Conservation (phyloP, 2,329 filamentous ascomycete genomes). For the Chaetothyriales sp. region DNA sequence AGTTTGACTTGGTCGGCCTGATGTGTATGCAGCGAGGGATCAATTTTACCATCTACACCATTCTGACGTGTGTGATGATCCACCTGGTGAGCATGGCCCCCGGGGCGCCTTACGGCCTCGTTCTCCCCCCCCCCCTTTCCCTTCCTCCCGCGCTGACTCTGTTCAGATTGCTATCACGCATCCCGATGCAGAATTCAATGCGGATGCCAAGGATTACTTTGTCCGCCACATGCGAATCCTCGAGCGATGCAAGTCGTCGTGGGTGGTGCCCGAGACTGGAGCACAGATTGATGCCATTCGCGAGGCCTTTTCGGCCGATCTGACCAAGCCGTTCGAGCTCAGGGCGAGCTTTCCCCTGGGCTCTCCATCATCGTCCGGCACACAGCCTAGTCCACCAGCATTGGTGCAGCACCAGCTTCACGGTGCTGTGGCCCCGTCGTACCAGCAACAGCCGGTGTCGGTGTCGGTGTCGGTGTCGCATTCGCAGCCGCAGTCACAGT, state of each 20-base stretch:
- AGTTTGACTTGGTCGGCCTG: conserved; percentile 65
- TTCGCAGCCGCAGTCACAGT: conserved; percentile 6
- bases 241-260: conserved; percentile 67
- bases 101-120: conserved; percentile 1
- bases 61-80: conserved; percentile 82
- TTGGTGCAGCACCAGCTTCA: conserved; percentile 32
- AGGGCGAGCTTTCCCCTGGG: conserved; percentile 80
- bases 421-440: not conserved
- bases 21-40: conserved; percentile 88
- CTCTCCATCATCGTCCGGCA: conserved; percentile 58
- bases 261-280: conserved; percentile 82
- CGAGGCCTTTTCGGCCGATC: conserved; percentile 80
- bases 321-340: conserved; percentile 70
- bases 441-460: conserved; percentile 22
- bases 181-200: conserved; percentile 75
- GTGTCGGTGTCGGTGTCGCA: conserved; percentile 3
- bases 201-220: conserved; percentile 77
- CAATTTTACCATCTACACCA: conserved; percentile 87
- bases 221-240: conserved; percentile 87
- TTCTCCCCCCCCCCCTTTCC: too few species aligned
- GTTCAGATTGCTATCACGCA: conserved; percentile 77
- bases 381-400: conserved; percentile 48
- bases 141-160: conserved; percentile 13
- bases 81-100: conserved; percentile 57
- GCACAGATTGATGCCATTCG: conserved; percentile 79